A percentile compares a stretch with the other conserved stretches of the same genome.
phyloP scores from a whole-genome alignment of 768 basidiomycete genomes.

The Chalciporus sphaerocephalus region DNA sequence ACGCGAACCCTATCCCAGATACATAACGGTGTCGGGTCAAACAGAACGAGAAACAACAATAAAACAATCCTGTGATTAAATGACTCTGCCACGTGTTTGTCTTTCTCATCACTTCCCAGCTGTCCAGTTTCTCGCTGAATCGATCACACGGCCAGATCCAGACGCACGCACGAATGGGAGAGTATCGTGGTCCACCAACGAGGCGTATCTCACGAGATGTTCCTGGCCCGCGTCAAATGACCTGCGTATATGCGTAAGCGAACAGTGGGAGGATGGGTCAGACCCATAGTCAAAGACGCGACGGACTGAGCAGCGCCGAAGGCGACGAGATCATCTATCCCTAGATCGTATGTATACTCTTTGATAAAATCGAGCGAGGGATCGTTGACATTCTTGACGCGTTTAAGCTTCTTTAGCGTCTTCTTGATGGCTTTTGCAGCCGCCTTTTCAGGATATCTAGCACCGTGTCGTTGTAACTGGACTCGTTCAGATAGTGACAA shows the following conservation, averaged over 20 bases:
- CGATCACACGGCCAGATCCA: slow-evolving; percentile 50
- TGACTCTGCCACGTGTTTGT: no score
- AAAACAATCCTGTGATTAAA: slow-evolving; percentile 36
- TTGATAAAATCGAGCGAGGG: slow-evolving; percentile 47
- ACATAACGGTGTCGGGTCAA: no score
- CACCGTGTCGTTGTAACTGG: slow-evolving; percentile 77
- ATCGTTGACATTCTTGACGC: slow-evolving; percentile 41
- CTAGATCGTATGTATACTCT: slow-evolving; percentile 54
- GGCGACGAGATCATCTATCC: slow-evolving; percentile 52
- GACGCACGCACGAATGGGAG: slow-evolving; percentile 51
- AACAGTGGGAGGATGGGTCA: slow-evolving; percentile 48
- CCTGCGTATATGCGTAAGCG: slow-evolving; percentile 33
- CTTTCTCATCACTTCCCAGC: slow-evolving; percentile 37
- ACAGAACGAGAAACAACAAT: neutral
- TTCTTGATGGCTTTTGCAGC: slow-evolving; percentile 37
- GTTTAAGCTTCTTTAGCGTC: slow-evolving; percentile 51
- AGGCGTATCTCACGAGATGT: slow-evolving; percentile 48
- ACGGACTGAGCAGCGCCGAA: slow-evolving; percentile 67
- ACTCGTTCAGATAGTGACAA: no score
- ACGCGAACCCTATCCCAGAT: slow-evolving; percentile 42
- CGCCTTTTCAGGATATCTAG: slow-evolving; percentile 60
- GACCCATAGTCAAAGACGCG: no score
- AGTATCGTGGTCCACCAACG: slow-evolving; percentile 39
- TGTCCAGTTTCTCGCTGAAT: slow-evolving; percentile 65
- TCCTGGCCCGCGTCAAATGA: slow-evolving; percentile 47